Evolutionary conservation across 495 filamentous ascomycete genomes (phyloP), one percentile per base, ranked within the genome.

Genomic region (Trichoderma erinaceum): DNA sequence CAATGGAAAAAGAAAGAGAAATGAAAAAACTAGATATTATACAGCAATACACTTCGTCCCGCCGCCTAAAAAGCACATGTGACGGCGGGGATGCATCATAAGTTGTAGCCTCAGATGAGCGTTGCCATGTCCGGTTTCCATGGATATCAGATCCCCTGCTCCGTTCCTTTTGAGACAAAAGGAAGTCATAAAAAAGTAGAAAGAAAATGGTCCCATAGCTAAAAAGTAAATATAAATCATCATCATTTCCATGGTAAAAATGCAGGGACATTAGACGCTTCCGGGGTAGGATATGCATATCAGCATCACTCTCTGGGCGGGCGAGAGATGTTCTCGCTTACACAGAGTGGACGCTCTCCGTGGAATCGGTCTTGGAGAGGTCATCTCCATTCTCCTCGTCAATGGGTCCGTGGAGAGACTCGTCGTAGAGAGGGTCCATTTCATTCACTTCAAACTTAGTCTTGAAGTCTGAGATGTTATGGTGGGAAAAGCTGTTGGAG

Each of bases 361-460:
- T 80, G 67, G 78, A 84, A 70, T 86, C 84, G 7, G 78, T 83
- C 77, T 87, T 86, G 72, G 73, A 73, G 69, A 83, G 80, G 29
- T 77, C 75, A 48, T 79, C 78, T 27, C 81, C 83, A 15, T 80
- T 78, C 52, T 73, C 77, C 67, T 86, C 84, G 61, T 79, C 77
- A 32, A 66, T 69, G 46, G 83, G 75, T 15, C 87, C 89, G 73
- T 93, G 90, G 63, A 92, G 66, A 65, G 86, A 84, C 80, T 97
- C 93, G 76, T 97, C 91, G 71, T 96, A 97, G 68, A 93, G 89
- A 67, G 92, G 93, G 73, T 96, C 92, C 15, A 83, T 81, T 69
- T 96, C 93, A 74, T 88, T 75, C n/a, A 86, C 80, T 77, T 97
- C 92, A 74, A 96, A 97, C 77, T 97, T 97, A 76, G 90, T 92